phyloP scores from a whole-genome alignment of 495 filamentous ascomycete species.

The Annulohypoxylon bovei region DNA sequence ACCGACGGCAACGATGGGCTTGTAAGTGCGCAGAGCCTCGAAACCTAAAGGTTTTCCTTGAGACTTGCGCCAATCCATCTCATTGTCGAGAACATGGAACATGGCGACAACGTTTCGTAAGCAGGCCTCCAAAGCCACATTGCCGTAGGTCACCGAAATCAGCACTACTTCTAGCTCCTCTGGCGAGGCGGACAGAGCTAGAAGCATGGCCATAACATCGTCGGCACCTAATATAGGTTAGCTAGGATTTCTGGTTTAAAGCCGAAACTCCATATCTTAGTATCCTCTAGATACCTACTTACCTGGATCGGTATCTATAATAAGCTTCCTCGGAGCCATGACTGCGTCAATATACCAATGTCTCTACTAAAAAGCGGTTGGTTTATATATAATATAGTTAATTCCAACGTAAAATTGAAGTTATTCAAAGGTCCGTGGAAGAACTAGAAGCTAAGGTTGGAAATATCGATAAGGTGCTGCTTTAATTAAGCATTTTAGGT shows the following conservation, averaged over 20 bases:
- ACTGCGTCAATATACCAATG: conserved; percentile 5
- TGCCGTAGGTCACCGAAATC: conserved; percentile 92
- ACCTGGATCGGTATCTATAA: conserved; percentile 94
- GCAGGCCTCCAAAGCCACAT: conserved; percentile 87
- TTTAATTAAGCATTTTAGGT: not conserved
- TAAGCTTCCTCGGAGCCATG: conserved; percentile 77
- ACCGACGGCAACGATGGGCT: conserved; percentile 87
- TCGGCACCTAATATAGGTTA: conserved; percentile 72
- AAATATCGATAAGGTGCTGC: conserved; percentile 12
- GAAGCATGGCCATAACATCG: conserved; percentile 83
- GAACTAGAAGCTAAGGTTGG: not conserved
- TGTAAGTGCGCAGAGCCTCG: conserved; percentile 69
- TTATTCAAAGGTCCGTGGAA: not conserved
- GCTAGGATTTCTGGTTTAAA: conserved; percentile 13
- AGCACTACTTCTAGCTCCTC: conserved; percentile 90
- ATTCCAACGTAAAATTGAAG: not conserved
- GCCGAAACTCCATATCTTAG: not conserved
- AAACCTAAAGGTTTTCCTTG: conserved; percentile 74
- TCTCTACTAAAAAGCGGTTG: not conserved
- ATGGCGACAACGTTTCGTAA: conserved; percentile 89
- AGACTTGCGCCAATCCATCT: conserved; percentile 81
- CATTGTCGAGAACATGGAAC: conserved; percentile 92
- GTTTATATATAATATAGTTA: not conserved
- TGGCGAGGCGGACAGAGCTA: conserved; percentile 82
- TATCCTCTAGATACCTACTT: conserved; percentile 54